Conservation (phyloP, 176 grass and related monocot genomes). For the Aegilops speltoides region DNA sequence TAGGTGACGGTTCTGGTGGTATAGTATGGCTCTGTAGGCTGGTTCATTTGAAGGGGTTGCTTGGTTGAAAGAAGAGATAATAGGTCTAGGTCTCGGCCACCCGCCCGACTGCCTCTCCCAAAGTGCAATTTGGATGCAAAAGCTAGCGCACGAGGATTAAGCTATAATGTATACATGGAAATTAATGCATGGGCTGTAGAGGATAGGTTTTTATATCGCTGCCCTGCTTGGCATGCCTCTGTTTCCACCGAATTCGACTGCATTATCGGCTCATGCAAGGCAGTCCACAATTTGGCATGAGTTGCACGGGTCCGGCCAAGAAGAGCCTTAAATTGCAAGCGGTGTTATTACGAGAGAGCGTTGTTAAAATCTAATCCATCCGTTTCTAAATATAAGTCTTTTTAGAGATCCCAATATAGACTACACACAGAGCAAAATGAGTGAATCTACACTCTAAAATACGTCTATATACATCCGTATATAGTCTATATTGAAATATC, state of each 20-base stretch:
- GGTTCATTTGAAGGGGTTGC: background rate
- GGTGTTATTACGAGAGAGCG: background rate
- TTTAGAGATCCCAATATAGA: too few species aligned
- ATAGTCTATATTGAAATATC: too few species aligned
- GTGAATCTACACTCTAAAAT: too few species aligned
- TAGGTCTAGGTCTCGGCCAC: background rate
- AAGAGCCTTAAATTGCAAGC: background rate
- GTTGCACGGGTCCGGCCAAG: background rate
- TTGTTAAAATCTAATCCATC: too few species aligned
- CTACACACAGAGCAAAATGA: too few species aligned
- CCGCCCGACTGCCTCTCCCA: slow-evolving; percentile 6
- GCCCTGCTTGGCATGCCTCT: slow-evolving; percentile 5
- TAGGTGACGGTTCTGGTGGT: background rate
- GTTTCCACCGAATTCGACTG: background rate
- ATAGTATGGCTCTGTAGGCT: background rate
- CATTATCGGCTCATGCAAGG: background rate
- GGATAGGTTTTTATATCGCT: background rate
- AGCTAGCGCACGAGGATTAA: background rate
- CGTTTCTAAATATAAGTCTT: too few species aligned
- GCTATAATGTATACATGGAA: background rate
- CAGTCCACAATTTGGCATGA: background rate
- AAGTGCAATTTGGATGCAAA: background rate
- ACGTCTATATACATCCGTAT: too few species aligned
- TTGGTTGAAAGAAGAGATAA: background rate
- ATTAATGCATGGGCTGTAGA: background rate